phyloP scores from a whole-genome alignment of 805 yeast species.

The Saccharomyces eubayanus region DNA sequence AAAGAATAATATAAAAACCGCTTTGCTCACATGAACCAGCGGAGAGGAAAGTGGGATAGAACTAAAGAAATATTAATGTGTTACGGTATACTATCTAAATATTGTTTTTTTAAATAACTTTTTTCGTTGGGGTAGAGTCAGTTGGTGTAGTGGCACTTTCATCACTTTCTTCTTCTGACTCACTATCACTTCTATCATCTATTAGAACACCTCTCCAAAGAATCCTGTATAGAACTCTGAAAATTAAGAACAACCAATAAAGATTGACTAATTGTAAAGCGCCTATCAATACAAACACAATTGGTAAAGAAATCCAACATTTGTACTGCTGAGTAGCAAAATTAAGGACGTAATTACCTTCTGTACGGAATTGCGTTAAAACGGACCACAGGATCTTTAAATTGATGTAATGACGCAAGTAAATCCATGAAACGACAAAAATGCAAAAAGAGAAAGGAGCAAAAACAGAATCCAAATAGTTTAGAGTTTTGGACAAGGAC shows the following conservation, averaged over 20 bases:
- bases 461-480: constrained; percentile 56
- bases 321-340: constrained; percentile 84
- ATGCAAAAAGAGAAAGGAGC: constrained; percentile 26
- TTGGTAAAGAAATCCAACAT: constrained; percentile 85
- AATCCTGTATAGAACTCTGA: constrained; percentile 61
- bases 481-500: constrained; percentile 67
- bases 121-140: neutral
- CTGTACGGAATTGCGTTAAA: constrained; percentile 69
- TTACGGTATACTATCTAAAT: neutral
- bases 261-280: constrained; percentile 73
- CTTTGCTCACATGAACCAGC: neutral
- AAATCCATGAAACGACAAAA: constrained; percentile 66
- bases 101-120: neutral
- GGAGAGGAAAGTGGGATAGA: neutral
- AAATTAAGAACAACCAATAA: constrained; percentile 75
- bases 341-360: constrained; percentile 68
- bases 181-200: constrained; percentile 71
- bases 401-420: constrained; percentile 75
- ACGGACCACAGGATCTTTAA: constrained; percentile 68
- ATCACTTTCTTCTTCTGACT: constrained; percentile 51
- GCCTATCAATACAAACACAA: constrained; percentile 63
- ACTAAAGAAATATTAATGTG: neutral
- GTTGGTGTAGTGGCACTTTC: constrained; percentile 5
- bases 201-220: constrained; percentile 45
- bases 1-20: neutral